phyloP scores from a whole-genome alignment of 1,284 basidiomycete species.

The Peniophora sp. region DNA sequence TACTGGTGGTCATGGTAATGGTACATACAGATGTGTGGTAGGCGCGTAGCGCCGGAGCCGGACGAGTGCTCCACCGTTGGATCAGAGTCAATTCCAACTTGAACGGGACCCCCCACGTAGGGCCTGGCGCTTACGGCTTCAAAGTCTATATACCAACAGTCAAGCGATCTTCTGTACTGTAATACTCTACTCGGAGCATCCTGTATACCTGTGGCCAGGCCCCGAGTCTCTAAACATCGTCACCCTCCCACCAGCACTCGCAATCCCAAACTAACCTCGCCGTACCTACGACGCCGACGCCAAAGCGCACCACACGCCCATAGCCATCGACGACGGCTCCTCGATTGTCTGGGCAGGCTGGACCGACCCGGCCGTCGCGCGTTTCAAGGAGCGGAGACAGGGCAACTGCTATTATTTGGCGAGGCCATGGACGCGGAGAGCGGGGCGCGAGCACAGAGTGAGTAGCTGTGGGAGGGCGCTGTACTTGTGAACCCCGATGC shows the following conservation, averaged over 20 bases:
- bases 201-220: no score
- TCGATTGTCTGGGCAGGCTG: slow-evolving; percentile 74
- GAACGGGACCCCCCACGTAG: no score
- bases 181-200: no score
- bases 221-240: background rate
- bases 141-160: no score
- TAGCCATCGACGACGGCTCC: slow-evolving; percentile 93
- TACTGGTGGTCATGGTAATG: no score
- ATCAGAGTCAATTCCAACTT: no score
- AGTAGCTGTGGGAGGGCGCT: slow-evolving; percentile 86
- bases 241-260: background rate
- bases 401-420: slow-evolving; percentile 82
- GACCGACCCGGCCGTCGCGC: slow-evolving; percentile 58
- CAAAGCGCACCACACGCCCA: slow-evolving; percentile 30
- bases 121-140: no score
- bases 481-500: slow-evolving; percentile 85
- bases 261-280: slow-evolving; percentile 21
- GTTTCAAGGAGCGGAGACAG: slow-evolving; percentile 82
- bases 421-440: slow-evolving; percentile 80
- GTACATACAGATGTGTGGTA: no score
- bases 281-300: slow-evolving; percentile 23
- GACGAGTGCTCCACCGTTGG: no score
- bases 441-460: slow-evolving; percentile 68
- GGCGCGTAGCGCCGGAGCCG: no score
- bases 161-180: no score